These are phyloP conservation scores for Cyberlindnera xylosilytica DNA, from an alignment of 805 yeast genomes.

Conservation along the genomic window DNA sequence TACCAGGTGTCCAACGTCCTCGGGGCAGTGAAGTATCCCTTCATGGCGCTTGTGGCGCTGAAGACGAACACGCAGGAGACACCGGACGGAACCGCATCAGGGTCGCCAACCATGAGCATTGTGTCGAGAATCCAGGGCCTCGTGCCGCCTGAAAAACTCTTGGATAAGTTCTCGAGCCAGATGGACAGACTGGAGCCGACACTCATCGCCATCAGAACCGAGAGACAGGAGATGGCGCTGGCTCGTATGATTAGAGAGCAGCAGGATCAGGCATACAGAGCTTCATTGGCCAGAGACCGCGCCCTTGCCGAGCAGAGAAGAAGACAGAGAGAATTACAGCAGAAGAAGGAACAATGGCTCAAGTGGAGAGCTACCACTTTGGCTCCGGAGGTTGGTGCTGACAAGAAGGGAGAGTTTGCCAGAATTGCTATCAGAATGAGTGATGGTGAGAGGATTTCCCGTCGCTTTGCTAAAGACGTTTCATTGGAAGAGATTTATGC, in stretches of 20 bases:
- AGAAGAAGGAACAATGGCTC: conserved; percentile 40
- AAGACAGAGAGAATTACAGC: conserved; percentile 19
- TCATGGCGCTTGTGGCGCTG: conserved; percentile 70
- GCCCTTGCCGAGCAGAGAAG: conserved; percentile 44
- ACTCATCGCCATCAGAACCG: conserved; percentile 57
- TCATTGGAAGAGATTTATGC: conserved; percentile 67
- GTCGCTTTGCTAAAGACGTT: conserved; percentile 44
- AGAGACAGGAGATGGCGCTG: conserved; percentile 56
- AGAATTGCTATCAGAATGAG: conserved; percentile 69
- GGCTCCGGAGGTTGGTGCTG: conserved; percentile 29
- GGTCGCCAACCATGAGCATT: conserved; percentile 56
- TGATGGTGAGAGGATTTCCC: conserved; percentile 55
- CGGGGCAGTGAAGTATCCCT: conserved; percentile 74
- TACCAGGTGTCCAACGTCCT: conserved; percentile 77
- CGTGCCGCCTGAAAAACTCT: conserved; percentile 37
- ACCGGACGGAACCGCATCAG: conserved; percentile 50
- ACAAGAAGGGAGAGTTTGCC: conserved; percentile 36
- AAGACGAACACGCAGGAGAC: conserved; percentile 48
- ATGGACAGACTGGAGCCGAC: conserved; percentile 59
- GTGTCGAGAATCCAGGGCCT: conserved; percentile 63
- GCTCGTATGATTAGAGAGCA: conserved; percentile 58
- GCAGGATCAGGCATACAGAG: conserved; percentile 77
- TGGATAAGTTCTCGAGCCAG: conserved; percentile 42
- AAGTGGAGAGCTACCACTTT: conserved; percentile 42
- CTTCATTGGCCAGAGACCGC: conserved; percentile 66